Evolutionary conservation across 2,329 filamentous ascomycete species (phyloP).

Genomic region (Xenosphaeropsis pyriputrescens): DNA sequence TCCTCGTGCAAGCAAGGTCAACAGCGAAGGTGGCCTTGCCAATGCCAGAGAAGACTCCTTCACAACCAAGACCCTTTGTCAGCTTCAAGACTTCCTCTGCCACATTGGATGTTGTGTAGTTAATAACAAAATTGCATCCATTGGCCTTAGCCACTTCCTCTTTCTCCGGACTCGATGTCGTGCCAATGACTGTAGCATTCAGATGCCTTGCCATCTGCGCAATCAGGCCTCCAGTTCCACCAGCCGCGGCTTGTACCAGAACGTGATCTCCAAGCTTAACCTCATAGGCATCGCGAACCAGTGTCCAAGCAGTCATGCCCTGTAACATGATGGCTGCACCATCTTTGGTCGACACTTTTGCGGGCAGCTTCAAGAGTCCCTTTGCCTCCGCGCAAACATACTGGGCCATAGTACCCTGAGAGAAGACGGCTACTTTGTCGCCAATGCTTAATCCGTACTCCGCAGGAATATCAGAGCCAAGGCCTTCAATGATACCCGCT

Average conservation of each 20-base stretch:
- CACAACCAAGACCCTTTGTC: not conserved
- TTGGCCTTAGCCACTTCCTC: slow-evolving; percentile 38
- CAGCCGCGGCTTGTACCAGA: slow-evolving; percentile 70
- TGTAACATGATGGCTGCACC: slow-evolving; percentile 55
- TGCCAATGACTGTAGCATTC: slow-evolving; percentile 69
- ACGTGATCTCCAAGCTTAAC: slow-evolving; percentile 67
- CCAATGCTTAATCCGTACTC: too few relatives aligned
- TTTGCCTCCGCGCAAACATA: too few relatives aligned
- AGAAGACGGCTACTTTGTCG: too few relatives aligned
- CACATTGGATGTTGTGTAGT: not conserved
- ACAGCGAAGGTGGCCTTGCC: not conserved
- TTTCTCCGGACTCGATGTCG: slow-evolving; percentile 60
- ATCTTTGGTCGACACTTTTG: too few relatives aligned
- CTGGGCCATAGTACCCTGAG: too few relatives aligned
- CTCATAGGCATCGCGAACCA: slow-evolving; percentile 55
- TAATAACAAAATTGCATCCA: not conserved
- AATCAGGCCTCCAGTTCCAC: slow-evolving; percentile 64
- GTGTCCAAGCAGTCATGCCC: slow-evolving; percentile 65
- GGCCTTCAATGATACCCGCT: too few relatives aligned
- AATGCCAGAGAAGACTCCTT: not conserved
- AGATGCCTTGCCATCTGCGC: slow-evolving; percentile 57
- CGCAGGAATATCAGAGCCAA: too few relatives aligned
- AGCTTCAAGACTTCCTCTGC: not conserved
- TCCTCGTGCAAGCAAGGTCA: not conserved
- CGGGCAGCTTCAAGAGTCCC: too few relatives aligned